These are phyloP conservation scores for Sabuloglossum arenarium DNA, from an alignment of 495 filamentous ascomycete genomes.

Conservation along the genomic window DNA sequence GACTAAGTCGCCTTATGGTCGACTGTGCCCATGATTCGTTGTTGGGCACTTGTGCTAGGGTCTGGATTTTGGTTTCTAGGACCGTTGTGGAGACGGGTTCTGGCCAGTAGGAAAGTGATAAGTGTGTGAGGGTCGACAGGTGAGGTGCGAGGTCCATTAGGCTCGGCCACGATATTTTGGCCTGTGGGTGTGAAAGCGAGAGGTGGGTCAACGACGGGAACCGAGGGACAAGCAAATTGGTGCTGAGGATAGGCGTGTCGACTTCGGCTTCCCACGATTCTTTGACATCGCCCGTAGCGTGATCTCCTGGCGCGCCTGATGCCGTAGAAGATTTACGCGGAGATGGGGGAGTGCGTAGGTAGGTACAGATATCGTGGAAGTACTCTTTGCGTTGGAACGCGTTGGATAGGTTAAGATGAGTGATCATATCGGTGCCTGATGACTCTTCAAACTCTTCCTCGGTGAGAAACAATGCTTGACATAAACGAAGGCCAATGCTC, in stretches of 20 bases:
- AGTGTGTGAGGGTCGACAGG: slow-evolving; percentile 46
- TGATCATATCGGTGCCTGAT: slow-evolving; percentile 29
- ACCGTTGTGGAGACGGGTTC: slow-evolving; percentile 35
- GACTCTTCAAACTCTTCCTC: slow-evolving; percentile 14
- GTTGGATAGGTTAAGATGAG: slow-evolving; percentile 40
- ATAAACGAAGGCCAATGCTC: slow-evolving; percentile 21
- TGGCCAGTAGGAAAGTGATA: slow-evolving; percentile 69
- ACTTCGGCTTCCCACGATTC: too few relatives aligned
- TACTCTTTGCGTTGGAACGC: slow-evolving; percentile 17
- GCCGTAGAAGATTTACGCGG: slow-evolving; percentile 1
- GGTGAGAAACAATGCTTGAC: slow-evolving; percentile 17
- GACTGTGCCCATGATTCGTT: slow-evolving; percentile 51
- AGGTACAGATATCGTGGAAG: slow-evolving; percentile 4
- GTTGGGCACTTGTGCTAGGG: slow-evolving; percentile 31
- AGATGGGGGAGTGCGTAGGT: slow-evolving; percentile 4
- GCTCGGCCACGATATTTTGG: slow-evolving; percentile 39
- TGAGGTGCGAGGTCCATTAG: slow-evolving; percentile 40
- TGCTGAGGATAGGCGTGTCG: slow-evolving; percentile 6
- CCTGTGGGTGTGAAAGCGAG: slow-evolving; percentile 27
- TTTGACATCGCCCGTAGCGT: too few relatives aligned
- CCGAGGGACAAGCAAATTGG: slow-evolving; percentile 13
- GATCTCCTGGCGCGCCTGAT: too few relatives aligned
- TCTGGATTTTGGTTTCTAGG: slow-evolving; percentile 44
- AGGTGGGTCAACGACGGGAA: slow-evolving; percentile 32
- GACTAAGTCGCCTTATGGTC: slow-evolving; percentile 46